phyloP scores from a whole-genome alignment of 768 basidiomycete genomes.

The Psilocybe cyanescens region DNA sequence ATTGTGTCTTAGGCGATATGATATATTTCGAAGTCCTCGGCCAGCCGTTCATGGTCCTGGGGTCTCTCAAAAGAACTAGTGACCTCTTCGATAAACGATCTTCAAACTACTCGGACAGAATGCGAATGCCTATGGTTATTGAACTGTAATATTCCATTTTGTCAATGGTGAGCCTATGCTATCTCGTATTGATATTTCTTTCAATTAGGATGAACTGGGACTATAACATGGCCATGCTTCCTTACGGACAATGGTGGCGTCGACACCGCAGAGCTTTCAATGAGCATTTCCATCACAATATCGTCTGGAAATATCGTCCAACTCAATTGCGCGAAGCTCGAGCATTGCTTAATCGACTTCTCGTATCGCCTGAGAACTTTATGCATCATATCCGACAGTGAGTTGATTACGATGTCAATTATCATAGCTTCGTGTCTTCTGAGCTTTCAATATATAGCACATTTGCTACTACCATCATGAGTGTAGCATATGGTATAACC shows the following conservation, averaged over 20 bases:
- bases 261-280: constrained; percentile 54
- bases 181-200: background rate
- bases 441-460: constrained; percentile 30
- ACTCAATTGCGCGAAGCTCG: constrained; percentile 47
- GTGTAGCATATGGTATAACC: constrained; percentile 39
- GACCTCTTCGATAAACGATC: constrained; percentile 6
- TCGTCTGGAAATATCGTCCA: constrained; percentile 44
- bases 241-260: constrained; percentile 43
- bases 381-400: constrained; percentile 24
- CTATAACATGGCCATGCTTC: constrained; percentile 52
- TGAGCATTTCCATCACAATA: constrained; percentile 47
- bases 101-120: constrained; percentile 11
- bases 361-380: constrained; percentile 17
- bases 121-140: constrained; percentile 7
- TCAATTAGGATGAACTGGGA: constrained; percentile 26
- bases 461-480: constrained; percentile 44
- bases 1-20: background rate
- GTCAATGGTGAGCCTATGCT: background rate
- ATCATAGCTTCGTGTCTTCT: no score
- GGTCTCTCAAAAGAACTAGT: background rate
- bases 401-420: background rate
- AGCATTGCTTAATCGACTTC: constrained; percentile 39
- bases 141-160: constrained; percentile 3
- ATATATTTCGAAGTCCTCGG: constrained; percentile 6
- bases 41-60: constrained; percentile 6